Percentiles rank a stretch among this genome's conserved stretches.
Conservation (phyloP, 2,329 filamentous ascomycete genomes). For the Penicillium sp. region DNA sequence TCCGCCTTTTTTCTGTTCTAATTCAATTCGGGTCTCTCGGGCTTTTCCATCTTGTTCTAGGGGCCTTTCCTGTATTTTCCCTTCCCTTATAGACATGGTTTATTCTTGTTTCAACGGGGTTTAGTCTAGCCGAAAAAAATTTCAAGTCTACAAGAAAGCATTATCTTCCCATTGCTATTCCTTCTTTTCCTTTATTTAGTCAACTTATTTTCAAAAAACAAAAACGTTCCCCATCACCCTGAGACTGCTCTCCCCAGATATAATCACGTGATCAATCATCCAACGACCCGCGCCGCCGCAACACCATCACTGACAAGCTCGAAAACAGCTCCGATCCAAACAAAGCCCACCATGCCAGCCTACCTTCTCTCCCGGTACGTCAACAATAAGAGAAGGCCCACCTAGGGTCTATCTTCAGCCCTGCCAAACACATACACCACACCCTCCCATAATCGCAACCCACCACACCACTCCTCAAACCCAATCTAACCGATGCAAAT, state of each 20-base stretch:
- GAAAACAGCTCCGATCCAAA: not conserved
- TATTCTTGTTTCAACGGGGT: conserved; percentile 18
- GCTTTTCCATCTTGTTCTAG: conserved; percentile 8
- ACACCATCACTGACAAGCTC: not conserved
- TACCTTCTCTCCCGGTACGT: conserved; percentile 18
- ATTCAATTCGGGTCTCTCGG: conserved; percentile 12
- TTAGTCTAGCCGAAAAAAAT: conserved; percentile 9
- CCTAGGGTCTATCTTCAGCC: no score
- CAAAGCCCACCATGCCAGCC: conserved; percentile 7
- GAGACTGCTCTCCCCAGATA: no score
- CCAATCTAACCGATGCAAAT: conserved; percentile 4
- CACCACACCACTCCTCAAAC: no score
- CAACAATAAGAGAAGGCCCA: no score
- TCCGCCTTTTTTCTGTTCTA: conserved; percentile 6
- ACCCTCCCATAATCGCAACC: no score
- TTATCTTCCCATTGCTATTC: no score
- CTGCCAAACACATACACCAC: not conserved
- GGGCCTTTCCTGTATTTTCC: conserved; percentile 21
- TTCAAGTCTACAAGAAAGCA: not conserved
- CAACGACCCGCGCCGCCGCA: not conserved
- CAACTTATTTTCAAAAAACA: no score
- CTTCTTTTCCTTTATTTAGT: no score
- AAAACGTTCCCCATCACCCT: no score
- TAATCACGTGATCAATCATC: conserved; percentile 5
- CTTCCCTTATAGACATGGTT: conserved; percentile 21